Conservation (phyloP, 148 eudicot genomes). For the Rhododendron griersonianum region DNA sequence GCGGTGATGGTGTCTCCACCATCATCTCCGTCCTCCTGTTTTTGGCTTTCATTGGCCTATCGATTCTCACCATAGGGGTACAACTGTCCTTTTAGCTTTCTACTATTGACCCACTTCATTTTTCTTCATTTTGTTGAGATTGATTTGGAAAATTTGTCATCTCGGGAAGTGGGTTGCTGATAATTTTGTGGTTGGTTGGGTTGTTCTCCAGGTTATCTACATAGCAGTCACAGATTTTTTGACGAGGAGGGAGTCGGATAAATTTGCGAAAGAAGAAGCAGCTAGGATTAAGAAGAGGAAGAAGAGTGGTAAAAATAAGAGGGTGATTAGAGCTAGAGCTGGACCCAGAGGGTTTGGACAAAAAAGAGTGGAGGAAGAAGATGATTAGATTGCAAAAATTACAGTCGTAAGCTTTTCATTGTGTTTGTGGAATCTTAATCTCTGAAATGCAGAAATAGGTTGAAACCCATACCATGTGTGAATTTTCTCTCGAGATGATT, state of each 20-base stretch:
- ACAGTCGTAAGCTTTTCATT: neutral
- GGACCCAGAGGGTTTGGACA: slow-evolving; percentile 92
- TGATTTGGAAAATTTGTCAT: neutral
- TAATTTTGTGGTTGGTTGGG: neutral
- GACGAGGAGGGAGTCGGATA: slow-evolving; percentile 83
- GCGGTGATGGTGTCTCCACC: slow-evolving; percentile 30
- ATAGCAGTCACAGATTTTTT: slow-evolving; percentile 84
- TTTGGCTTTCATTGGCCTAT: slow-evolving; percentile 55
- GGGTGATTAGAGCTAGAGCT: slow-evolving; percentile 35
- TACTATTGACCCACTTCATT: no score
- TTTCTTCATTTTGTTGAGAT: neutral
- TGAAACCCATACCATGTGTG: neutral
- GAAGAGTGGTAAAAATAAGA: slow-evolving; percentile 34
- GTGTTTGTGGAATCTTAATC: neutral
- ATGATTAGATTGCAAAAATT: slow-evolving; percentile 12
- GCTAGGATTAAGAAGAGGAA: slow-evolving; percentile 44
- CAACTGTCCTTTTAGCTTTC: neutral
- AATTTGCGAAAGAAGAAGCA: slow-evolving; percentile 71
- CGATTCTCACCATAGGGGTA: slow-evolving; percentile 74
- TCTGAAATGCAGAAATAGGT: neutral
- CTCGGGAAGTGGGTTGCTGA: slow-evolving; percentile 3
- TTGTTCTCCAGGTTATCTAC: slow-evolving; percentile 53
- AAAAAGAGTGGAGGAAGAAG: slow-evolving; percentile 42
- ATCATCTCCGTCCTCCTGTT: slow-evolving; percentile 48
- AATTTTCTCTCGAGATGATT: neutral